Percentiles rank a stretch among this genome's conserved stretches.
phyloP scores from a whole-genome alignment of 306 rosid genomes.

The Macrotyloma uniflorum region DNA sequence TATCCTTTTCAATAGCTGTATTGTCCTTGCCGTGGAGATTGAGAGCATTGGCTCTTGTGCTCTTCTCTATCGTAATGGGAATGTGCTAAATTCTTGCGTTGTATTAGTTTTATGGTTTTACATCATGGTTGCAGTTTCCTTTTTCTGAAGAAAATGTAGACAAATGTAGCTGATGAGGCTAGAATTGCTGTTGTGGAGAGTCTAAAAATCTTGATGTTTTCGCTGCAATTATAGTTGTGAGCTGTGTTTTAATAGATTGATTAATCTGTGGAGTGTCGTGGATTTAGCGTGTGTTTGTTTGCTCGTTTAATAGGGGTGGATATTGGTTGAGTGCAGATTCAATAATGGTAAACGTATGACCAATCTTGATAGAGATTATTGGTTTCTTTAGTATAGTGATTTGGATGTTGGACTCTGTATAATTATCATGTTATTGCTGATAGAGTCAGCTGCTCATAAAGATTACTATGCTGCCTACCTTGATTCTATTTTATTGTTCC shows the following conservation, averaged over 20 bases:
- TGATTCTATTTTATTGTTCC: slow-evolving; percentile 1
- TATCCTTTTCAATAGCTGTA: neutral
- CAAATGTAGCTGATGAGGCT: neutral
- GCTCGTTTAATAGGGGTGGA: neutral
- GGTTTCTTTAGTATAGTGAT: neutral
- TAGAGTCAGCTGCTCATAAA: neutral
- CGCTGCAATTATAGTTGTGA: neutral
- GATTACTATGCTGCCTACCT: neutral
- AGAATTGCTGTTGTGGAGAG: neutral
- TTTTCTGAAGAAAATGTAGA: neutral
- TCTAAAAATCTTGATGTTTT: neutral
- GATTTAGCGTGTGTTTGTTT: neutral
- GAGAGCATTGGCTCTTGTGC: neutral
- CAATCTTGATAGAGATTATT: neutral
- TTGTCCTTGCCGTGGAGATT: neutral
- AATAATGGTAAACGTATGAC: neutral
- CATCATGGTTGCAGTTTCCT: neutral
- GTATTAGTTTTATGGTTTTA: neutral
- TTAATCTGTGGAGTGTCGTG: neutral
- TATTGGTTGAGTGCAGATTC: slow-evolving; percentile 1
- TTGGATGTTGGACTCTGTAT: slow-evolving; percentile 22
- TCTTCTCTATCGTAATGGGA: neutral
- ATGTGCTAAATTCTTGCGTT: neutral
- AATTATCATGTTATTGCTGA: neutral
- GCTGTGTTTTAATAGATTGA: neutral